Base-by-base conservation (phyloP, 2,329 filamentous ascomycete species). In the Epichloe brachyelytri region DNA sequence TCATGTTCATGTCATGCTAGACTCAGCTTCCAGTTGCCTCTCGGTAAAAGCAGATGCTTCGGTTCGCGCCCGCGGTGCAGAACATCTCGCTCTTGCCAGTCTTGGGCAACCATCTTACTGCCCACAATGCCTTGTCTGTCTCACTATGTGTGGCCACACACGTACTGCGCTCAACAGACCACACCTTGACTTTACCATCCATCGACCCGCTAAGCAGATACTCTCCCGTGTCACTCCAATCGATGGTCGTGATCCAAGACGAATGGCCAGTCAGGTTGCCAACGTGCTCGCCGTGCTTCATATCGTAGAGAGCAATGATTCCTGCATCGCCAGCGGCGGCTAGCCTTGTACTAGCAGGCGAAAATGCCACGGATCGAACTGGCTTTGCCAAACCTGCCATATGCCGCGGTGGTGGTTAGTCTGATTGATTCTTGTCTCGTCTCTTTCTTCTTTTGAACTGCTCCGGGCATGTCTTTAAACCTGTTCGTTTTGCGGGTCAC, bases 81-180 rank as follows among this genome's bases (percentile, higher is more conserved):
- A 95, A 95, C 65, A 78, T 79, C 66, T 79, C 86, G 55, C 75
- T 80, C 66, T 75, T 83, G 63, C 70, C 72, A 1, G 78, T 77
- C 70, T 86, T 89, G 11, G 86, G 86, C 54, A 95, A 68, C 88
- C 88, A 95, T 61, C 81, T 84, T 30, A 90, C 87, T 50, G 81
- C 80, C 86, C 90, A 96, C 3, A 97, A 64, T 0, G 83, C 79
- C 68, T 86, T 86, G 56, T 91, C 90, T 5, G 87, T 89, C 71
- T 97, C 90, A 52, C 85, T 90, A 64, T 95, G 88, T 10, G 93
- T 98, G 12, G 91, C 89, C 43, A 98, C 93, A 63, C 93, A 97
- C 4, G 77, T 76, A 51, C 82, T 79, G 36, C 83, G 79, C 60
- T 95, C 89, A 53, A 96, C 79, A 33, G 88, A 91, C 93, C 93